These are phyloP conservation scores for Heteromeles arbutifolia DNA, from an alignment of 306 rosid species.

Conservation along the genomic window DNA sequence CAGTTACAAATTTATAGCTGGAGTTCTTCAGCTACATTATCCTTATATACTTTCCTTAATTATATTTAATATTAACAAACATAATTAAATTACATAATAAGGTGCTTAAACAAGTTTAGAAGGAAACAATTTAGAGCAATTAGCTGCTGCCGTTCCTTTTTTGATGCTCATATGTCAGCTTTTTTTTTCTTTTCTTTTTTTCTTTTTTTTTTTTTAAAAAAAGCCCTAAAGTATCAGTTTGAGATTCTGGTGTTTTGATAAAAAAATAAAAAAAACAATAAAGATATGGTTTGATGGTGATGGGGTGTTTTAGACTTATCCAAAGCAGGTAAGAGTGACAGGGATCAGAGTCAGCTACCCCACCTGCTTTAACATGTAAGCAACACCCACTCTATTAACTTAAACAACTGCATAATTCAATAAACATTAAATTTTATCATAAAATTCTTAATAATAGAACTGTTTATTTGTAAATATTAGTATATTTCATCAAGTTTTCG, in stretches of 20 bases:
- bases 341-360: background rate
- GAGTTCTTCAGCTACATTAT: no score
- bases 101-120: background rate
- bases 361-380: background rate
- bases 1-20: no score
- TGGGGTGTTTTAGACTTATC: background rate
- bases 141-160: background rate
- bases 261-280: no score
- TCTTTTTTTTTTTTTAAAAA: background rate
- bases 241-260: background rate
- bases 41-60: no score
- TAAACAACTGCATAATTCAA: no score
- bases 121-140: background rate
- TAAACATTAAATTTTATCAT: no score
- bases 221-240: background rate
- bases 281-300: background rate
- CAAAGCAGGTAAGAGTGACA: background rate
- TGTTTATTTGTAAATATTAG: no score
- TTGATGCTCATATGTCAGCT: background rate
- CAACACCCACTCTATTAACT: no score
- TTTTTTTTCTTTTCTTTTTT: background rate
- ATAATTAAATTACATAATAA: no score
- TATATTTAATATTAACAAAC: no score
- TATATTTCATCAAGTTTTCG: no score
- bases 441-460: no score